Base-by-base conservation (phyloP, 345 rosid species). In the Anacardium occidentale region DNA sequence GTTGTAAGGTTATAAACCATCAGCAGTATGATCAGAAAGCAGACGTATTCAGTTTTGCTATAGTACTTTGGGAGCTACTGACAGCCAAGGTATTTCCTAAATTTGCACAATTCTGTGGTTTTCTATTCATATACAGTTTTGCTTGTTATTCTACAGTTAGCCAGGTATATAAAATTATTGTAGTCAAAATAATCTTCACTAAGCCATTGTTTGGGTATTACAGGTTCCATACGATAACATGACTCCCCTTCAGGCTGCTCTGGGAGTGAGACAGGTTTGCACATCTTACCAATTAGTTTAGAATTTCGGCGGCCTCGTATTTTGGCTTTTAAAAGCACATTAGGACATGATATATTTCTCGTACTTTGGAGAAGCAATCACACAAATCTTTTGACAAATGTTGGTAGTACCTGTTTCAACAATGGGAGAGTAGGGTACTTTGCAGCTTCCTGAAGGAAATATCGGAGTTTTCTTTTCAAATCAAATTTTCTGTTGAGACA, bases 231-330 rank as follows among this genome's bases (percentile, higher is more conserved):
- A 90, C 75, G 85, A 82, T 56, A 73, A 73, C 74, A 77, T 85
- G 93, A 86, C 89, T 61, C 96, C 96, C 18, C 70, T 90, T 55
- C 96, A 90, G 75, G 96, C 91, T 71, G 96, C 96, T 21, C 64
- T 90, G 75, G 96, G 91, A 78, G 96, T 90, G 55, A 80, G 91
- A 82, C 89, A 85, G 93, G 96, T 87, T 24, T 58, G 76, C 29
- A 45, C 34, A 13, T 60, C 56, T 48, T n/a, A 47, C 12, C 18
- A 52, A 20, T 56, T 52, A 14, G 34, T 34, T 24, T 44, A 12
- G 25, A 62, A 51, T 17, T 61, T 15, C 3, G 11, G 67, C 50
- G 13, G 22, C 34, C 53, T 68, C 18, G 52, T n/a, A 2, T 37
- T 55, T 17, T 71, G 21, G 53, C 17, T 22, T 53, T 20, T 47